These are phyloP conservation scores for Diaporthe ilicicola DNA, from an alignment of 2,329 filamentous ascomycete genomes.

Conservation along the genomic window DNA sequence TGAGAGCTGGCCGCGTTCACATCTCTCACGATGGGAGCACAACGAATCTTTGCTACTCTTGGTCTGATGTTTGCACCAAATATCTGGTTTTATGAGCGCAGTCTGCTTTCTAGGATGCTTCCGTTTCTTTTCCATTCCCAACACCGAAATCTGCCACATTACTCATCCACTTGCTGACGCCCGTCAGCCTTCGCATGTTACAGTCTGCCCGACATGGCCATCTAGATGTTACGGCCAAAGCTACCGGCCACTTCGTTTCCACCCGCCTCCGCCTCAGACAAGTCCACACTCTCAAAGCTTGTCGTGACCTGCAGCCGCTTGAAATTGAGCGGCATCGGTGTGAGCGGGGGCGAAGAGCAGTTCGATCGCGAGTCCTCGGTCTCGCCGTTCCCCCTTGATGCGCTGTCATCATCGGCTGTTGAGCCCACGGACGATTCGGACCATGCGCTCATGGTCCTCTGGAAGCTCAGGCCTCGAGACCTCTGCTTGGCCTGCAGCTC, in stretches of 20 bases:
- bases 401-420: not conserved
- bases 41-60: not conserved
- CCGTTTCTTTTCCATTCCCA: not conserved
- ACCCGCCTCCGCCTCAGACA: slow-evolving; percentile 6
- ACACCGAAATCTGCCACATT: not conserved
- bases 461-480: slow-evolving; percentile 10
- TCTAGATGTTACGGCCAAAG: not conserved
- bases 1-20: not conserved
- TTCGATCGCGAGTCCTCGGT: not conserved
- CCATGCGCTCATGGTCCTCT: slow-evolving; percentile 25
- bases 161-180: not conserved
- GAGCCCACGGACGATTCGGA: slow-evolving; percentile 11
- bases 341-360: not conserved
- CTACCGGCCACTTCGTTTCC: not conserved
- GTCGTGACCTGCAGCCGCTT: slow-evolving; percentile 19
- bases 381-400: not conserved
- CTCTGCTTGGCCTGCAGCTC: not conserved
- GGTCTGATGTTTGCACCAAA: not conserved
- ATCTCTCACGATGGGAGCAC: not conserved
- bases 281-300: slow-evolving; percentile 17
- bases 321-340: not conserved
- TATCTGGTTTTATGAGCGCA: not conserved
- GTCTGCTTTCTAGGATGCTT: not conserved
- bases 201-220: not conserved
- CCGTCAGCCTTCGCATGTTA: not conserved